Conservation (phyloP, 2,329 filamentous ascomycete species). For the Grosmannia serpens region DNA sequence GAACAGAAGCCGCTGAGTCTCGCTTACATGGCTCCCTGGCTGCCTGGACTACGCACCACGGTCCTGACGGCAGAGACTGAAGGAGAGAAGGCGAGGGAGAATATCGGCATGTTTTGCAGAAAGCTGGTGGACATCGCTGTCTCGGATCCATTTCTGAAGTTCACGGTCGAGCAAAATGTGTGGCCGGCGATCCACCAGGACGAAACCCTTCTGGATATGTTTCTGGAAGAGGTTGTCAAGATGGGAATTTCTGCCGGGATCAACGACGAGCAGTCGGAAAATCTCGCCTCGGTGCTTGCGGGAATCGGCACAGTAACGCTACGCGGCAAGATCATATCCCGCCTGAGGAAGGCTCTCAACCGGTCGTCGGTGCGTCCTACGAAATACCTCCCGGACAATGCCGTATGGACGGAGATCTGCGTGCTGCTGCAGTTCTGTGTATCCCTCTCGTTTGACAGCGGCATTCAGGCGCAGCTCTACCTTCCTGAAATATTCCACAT, state of each 20-base stretch:
- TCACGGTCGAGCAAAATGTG: conserved; percentile 51
- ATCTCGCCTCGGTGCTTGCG: conserved; percentile 49
- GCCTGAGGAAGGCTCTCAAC: conserved; percentile 55
- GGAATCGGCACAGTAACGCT: conserved; percentile 55
- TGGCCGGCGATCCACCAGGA: conserved; percentile 56
- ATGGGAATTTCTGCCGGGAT: conserved; percentile 45
- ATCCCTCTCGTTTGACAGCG: conserved; percentile 55
- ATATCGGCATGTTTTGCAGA: conserved; percentile 50
- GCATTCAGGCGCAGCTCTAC: conserved; percentile 55
- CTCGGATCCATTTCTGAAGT: conserved; percentile 45
- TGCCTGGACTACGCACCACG: conserved; percentile 47
- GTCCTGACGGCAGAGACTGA: conserved; percentile 48
- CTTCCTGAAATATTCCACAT: conserved; percentile 60
- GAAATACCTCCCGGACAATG: conserved; percentile 52
- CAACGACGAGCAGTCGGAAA: conserved; percentile 47
- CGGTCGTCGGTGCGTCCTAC: conserved; percentile 57
- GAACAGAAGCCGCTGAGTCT: conserved; percentile 56
- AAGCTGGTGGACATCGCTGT: conserved; percentile 56
- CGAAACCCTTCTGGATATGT: conserved; percentile 53
- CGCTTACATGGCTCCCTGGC: conserved; percentile 60
- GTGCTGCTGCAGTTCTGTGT: conserved; percentile 55
- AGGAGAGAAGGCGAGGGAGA: conserved; percentile 54
- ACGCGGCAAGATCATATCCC: conserved; percentile 52
- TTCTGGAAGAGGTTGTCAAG: conserved; percentile 56
- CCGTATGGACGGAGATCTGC: conserved; percentile 59